phyloP scores from a whole-genome alignment of 1,284 basidiomycete species.

The Cutaneotrichosporon mucoides region DNA sequence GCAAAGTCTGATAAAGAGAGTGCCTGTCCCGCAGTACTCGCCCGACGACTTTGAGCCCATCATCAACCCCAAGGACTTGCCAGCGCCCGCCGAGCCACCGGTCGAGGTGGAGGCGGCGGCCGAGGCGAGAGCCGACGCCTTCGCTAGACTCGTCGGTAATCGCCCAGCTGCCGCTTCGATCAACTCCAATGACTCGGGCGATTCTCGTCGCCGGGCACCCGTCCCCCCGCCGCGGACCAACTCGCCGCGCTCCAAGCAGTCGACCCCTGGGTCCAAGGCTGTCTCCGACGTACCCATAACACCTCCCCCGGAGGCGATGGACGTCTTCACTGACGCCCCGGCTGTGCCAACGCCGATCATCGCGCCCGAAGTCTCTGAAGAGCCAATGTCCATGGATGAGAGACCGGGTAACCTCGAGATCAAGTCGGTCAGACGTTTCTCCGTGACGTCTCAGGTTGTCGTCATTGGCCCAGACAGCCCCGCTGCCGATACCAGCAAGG shows the following conservation, averaged over 20 bases:
- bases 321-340: neutral
- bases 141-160: conserved; percentile 7
- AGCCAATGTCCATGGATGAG: conserved; percentile 1
- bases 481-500: neutral
- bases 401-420: neutral
- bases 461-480: neutral
- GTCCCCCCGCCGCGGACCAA: conserved; percentile 5
- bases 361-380: conserved; percentile 2
- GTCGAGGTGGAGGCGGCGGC: conserved; percentile 3
- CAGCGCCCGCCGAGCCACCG: conserved; percentile 3
- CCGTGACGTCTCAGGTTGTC: conserved; percentile 1
- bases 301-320: conserved; percentile 1
- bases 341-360: neutral
- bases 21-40: conserved; percentile 6
- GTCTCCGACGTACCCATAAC: conserved; percentile 1
- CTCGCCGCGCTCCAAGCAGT: neutral
- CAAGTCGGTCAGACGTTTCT: neutral
- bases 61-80: neutral
- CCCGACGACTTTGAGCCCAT: conserved; percentile 5
- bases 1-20: conserved; percentile 6
- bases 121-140: conserved; percentile 10
- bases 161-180: neutral
- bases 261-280: neutral
- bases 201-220: neutral
- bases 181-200: neutral